Conservation (phyloP, 129 eudicot species). For the Flaveria robusta region DNA sequence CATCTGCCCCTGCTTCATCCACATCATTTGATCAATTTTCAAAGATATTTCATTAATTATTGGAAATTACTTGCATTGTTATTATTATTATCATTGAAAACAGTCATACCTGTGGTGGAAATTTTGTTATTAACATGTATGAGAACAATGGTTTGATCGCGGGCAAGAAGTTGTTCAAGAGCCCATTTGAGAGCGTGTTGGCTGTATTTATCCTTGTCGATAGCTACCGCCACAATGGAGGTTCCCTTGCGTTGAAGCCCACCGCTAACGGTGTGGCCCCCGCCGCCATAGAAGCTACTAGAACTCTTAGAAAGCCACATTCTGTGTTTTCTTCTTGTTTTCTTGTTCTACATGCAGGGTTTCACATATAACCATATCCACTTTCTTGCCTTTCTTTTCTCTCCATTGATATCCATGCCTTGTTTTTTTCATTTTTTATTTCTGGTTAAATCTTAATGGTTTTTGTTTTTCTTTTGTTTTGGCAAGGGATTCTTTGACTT, state of each 20-base stretch:
- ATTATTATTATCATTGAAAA: neutral
- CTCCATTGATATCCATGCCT: slow-evolving; percentile 28
- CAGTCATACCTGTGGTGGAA: slow-evolving; percentile 23
- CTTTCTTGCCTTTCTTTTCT: slow-evolving; percentile 5
- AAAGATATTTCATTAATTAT: neutral
- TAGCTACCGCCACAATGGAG: slow-evolving; percentile 55
- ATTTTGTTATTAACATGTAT: slow-evolving; percentile 42
- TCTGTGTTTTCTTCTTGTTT: slow-evolving; percentile 2
- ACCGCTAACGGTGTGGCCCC: slow-evolving; percentile 9
- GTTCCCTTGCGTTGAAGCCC: slow-evolving; percentile 25
- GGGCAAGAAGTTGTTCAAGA: slow-evolving; percentile 45
- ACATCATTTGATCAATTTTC: neutral
- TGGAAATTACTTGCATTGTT: neutral
- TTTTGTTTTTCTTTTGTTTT: slow-evolving; percentile 38
- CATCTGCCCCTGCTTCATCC: slow-evolving; percentile 39
- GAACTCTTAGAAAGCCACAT: slow-evolving; percentile 41
- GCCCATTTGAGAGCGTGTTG: slow-evolving; percentile 62
- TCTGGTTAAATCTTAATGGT: slow-evolving; percentile 27
- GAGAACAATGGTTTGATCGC: slow-evolving; percentile 50
- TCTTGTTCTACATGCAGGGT: slow-evolving; percentile 17
- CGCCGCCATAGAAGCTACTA: slow-evolving; percentile 23
- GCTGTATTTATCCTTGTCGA: slow-evolving; percentile 58
- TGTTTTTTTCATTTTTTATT: slow-evolving; percentile 13
- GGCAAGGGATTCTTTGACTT: slow-evolving; percentile 15
- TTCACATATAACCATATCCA: slow-evolving; percentile 28